These are phyloP conservation scores for Aspergillus pseudotamarii DNA, from an alignment of 2,329 filamentous ascomycete species.

Conservation along the genomic window DNA sequence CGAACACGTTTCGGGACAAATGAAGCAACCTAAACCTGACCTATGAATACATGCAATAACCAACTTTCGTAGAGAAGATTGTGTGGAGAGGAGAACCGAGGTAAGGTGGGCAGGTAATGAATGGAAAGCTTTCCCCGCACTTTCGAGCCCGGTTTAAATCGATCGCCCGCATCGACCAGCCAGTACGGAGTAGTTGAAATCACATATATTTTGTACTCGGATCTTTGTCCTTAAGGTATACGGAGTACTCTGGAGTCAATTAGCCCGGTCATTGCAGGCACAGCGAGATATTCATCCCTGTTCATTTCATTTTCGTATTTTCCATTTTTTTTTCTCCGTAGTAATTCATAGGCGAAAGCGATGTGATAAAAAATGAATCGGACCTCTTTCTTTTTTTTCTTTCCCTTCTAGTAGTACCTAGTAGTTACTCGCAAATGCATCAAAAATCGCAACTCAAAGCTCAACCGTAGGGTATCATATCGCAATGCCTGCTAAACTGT, in stretches of 20 bases:
- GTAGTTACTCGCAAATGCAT: slow-evolving; percentile 22
- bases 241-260: neutral
- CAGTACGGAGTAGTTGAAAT: too few species aligned
- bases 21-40: neutral
- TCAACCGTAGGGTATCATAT: slow-evolving; percentile 48
- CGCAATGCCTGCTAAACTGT: slow-evolving; percentile 46
- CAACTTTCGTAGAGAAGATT: too few species aligned
- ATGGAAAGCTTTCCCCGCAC: slow-evolving; percentile 31
- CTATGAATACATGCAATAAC: neutral
- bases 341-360: neutral
- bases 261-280: neutral
- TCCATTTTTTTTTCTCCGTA: neutral
- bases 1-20: neutral
- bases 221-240: too few species aligned
- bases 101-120: neutral
- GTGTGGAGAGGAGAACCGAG: neutral
- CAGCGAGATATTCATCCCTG: neutral
- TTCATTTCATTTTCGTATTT: neutral
- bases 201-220: too few species aligned
- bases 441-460: slow-evolving; percentile 32
- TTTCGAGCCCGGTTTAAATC: neutral
- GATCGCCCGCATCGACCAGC: neutral
- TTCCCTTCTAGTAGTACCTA: slow-evolving; percentile 6
- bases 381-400: neutral
- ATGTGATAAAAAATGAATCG: neutral